Percentiles rank a stretch among this genome's conserved stretches.
These are phyloP conservation scores for Barnettozyma vustinii DNA, from an alignment of 805 yeast genomes.

Conservation along the genomic window DNA sequence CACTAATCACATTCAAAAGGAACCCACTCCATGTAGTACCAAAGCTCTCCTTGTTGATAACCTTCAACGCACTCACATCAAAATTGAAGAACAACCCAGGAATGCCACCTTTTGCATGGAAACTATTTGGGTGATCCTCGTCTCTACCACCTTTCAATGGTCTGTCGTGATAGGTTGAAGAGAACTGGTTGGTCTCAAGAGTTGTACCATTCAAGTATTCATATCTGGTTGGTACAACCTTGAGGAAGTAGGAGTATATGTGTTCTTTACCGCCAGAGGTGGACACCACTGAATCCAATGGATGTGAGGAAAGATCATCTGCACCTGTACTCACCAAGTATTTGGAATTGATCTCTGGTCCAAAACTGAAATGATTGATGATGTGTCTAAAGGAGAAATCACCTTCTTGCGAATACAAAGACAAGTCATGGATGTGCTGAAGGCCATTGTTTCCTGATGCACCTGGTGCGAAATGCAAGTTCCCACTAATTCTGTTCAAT, in stretches of 20 bases:
- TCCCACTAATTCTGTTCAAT: constrained; percentile 84
- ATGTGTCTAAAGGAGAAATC: constrained; percentile 72
- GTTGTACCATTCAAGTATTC: constrained; percentile 53
- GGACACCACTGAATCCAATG: constrained; percentile 53
- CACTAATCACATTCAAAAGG: constrained; percentile 74
- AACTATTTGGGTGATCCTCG: constrained; percentile 82
- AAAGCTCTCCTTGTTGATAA: constrained; percentile 71
- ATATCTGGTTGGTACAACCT: constrained; percentile 85
- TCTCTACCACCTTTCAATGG: constrained; percentile 85
- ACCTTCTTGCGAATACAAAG: constrained; percentile 53
- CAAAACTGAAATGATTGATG: constrained; percentile 81
- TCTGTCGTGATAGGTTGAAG: constrained; percentile 83
- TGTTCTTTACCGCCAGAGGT: constrained; percentile 47
- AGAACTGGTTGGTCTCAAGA: constrained; percentile 83
- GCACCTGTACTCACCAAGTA: constrained; percentile 15
- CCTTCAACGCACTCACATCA: constrained; percentile 90
- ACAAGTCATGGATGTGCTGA: constrained; percentile 79
- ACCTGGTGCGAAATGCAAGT: constrained; percentile 95
- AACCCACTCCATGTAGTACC: constrained; percentile 77
- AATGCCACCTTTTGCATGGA: constrained; percentile 78
- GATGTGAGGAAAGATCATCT: constrained; percentile 48
- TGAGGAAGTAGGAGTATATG: constrained; percentile 71
- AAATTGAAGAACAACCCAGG: constrained; percentile 87
- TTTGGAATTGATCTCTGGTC: constrained; percentile 43
- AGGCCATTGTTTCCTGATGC: constrained; percentile 54